These are phyloP conservation scores for Dalechampia spathulata DNA, from an alignment of 441 rosid species.

Conservation along the genomic window DNA sequence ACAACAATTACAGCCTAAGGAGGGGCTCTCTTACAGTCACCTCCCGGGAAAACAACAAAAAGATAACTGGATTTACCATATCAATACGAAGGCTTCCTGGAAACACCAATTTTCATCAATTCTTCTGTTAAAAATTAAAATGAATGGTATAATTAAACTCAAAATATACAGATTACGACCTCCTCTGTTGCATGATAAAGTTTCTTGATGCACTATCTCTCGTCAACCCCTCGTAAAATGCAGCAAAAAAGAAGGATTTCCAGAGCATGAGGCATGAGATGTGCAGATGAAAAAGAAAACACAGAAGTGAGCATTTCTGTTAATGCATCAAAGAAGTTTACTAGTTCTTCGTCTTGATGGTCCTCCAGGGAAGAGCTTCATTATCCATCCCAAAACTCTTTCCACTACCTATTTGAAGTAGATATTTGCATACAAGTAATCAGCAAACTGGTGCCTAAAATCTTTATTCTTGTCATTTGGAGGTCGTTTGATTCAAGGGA, in stretches of 20 bases:
- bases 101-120: conserved; percentile 17
- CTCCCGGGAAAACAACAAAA: conserved; percentile 14
- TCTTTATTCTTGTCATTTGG: too few relatives aligned
- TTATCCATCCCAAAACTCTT: conserved; percentile 97
- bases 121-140: conserved; percentile 14
- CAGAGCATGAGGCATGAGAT: conserved; percentile 9
- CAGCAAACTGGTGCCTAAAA: not conserved
- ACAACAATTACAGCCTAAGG: conserved; percentile 8
- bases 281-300: not conserved
- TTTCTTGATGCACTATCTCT: too few relatives aligned
- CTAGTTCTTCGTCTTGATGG: conserved; percentile 78
- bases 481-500: too few relatives aligned
- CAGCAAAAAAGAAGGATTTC: too few relatives aligned
- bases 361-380: conserved; percentile 98
- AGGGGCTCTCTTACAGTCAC: conserved; percentile 21
- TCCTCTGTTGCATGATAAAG: conserved; percentile 21
- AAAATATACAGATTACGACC: conserved; percentile 38
- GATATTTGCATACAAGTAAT: not conserved
- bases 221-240: too few relatives aligned
- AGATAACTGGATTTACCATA: conserved; percentile 13
- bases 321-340: conserved; percentile 53
- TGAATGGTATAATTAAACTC: conserved; percentile 27
- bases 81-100: conserved; percentile 14
- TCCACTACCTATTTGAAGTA: conserved; percentile 65
- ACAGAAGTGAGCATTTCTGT: not conserved